Conservation (phyloP, 768 basidiomycete species). For the Psilocybe tampanensis region DNA sequence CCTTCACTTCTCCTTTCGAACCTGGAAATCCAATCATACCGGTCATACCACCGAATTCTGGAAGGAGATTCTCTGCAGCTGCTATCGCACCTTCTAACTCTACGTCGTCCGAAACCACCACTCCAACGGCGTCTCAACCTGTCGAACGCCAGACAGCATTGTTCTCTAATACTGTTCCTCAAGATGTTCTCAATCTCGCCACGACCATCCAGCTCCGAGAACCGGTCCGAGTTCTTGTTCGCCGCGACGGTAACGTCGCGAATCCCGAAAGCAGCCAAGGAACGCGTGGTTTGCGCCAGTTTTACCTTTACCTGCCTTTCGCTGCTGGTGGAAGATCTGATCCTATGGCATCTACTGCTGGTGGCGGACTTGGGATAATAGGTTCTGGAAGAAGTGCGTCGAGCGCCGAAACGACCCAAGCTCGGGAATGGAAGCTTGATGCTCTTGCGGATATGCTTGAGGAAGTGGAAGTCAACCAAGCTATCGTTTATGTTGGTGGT, state of each 20-base stretch:
- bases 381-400: conserved; percentile 87
- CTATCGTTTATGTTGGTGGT: conserved; percentile 87
- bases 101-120: conserved; percentile 13
- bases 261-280: conserved; percentile 66
- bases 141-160: conserved; percentile 89
- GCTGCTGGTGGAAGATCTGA: conserved; percentile 82
- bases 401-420: conserved; percentile 82
- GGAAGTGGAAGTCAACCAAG: conserved; percentile 79
- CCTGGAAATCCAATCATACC: conserved; percentile 37
- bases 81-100: conserved; percentile 44
- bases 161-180: conserved; percentile 98
- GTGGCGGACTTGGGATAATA: conserved; percentile 84
- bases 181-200: conserved; percentile 96
- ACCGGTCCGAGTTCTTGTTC: conserved; percentile 96
- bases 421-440: conserved; percentile 94
- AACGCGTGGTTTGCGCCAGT: conserved; percentile 88
- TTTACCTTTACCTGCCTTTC: conserved; percentile 95
- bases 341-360: conserved; percentile 41
- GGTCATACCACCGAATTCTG: conserved; percentile 39
- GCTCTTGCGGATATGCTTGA: conserved; percentile 90
- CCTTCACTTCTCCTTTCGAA: conserved; percentile 52
- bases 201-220: conserved; percentile 92
- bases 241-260: conserved; percentile 84
- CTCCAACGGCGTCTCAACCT: conserved; percentile 28
- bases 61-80: conserved; percentile 63